Conservation (phyloP, 2,329 filamentous ascomycete genomes). For the Ophiognomonia clavigignenti-juglandacearum region DNA sequence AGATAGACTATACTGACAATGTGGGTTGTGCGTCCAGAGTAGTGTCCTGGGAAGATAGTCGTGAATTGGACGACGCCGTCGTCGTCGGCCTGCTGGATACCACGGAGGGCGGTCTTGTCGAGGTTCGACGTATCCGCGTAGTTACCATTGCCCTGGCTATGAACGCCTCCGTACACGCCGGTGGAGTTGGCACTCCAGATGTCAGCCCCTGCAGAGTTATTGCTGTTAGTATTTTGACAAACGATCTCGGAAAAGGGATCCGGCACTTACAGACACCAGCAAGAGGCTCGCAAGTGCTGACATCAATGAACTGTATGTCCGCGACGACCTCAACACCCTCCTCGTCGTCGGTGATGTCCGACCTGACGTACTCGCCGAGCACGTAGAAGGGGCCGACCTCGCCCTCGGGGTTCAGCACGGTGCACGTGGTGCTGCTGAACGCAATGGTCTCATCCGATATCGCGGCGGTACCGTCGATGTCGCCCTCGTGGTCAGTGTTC, state of each 20-base stretch:
- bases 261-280: constrained; percentile 31
- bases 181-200: constrained; percentile 38
- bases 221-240: too few species aligned
- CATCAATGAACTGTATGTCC: constrained; percentile 41
- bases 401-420: constrained; percentile 26
- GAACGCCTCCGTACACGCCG: constrained; percentile 36
- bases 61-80: constrained; percentile 45
- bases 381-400: constrained; percentile 31
- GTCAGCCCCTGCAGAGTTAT: too few species aligned
- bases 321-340: constrained; percentile 37
- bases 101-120: constrained; percentile 40
- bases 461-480: too few species aligned
- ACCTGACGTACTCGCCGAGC: constrained; percentile 30
- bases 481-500: too few species aligned
- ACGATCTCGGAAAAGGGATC: too few species aligned
- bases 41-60: constrained; percentile 41
- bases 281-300: constrained; percentile 37
- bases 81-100: constrained; percentile 38
- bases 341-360: constrained; percentile 32
- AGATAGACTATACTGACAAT: too few species aligned
- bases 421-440: neutral
- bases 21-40: constrained; percentile 34
- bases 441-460: too few species aligned
- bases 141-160: constrained; percentile 23
- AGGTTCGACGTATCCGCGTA: constrained; percentile 19